Evolutionary conservation across 768 basidiomycete species (phyloP).

Genomic region (Xerocomellus amylosporus): DNA sequence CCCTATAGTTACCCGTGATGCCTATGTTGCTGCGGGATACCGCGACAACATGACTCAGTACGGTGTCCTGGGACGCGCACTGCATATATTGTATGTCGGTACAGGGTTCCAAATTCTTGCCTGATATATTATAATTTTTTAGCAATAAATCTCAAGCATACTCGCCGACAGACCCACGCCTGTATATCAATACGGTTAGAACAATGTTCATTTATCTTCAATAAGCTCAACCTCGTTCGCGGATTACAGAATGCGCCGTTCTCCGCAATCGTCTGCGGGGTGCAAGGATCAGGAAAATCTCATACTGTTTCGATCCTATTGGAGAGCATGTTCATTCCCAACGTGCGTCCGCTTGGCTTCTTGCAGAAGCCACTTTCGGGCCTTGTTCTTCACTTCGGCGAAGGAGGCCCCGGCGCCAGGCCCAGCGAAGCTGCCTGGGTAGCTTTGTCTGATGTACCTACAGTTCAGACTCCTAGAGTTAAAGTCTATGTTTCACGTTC

Average conservation of each 20-base stretch:
- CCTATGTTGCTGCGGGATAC: constrained; percentile 37
- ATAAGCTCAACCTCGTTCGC: background rate
- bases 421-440: constrained; percentile 71
- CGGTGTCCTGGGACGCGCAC: constrained; percentile 54
- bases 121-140: background rate
- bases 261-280: constrained; percentile 73
- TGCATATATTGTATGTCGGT: constrained; percentile 44
- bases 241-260: constrained; percentile 62
- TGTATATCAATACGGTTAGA: constrained; percentile 68
- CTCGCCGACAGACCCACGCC: constrained; percentile 43
- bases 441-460: constrained; percentile 37
- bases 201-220: background rate
- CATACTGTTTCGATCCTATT: constrained; percentile 68
- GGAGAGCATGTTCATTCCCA: constrained; percentile 66
- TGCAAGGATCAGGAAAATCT: constrained; percentile 75
- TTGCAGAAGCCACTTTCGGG: constrained; percentile 56
- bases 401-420: constrained; percentile 53
- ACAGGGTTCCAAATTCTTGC: background rate
- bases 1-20: constrained; percentile 53
- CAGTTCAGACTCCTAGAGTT: constrained; percentile 32
- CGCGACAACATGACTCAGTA: constrained; percentile 48
- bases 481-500: constrained; percentile 60
- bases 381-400: constrained; percentile 67
- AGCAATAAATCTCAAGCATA: constrained; percentile 33
- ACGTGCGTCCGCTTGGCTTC: constrained; percentile 46